A percentile compares a stretch with the other conserved stretches of the same genome.
These are phyloP conservation scores for Phytophthora quininea DNA, from an alignment of 352 stramenopile species.

Conservation along the genomic window DNA sequence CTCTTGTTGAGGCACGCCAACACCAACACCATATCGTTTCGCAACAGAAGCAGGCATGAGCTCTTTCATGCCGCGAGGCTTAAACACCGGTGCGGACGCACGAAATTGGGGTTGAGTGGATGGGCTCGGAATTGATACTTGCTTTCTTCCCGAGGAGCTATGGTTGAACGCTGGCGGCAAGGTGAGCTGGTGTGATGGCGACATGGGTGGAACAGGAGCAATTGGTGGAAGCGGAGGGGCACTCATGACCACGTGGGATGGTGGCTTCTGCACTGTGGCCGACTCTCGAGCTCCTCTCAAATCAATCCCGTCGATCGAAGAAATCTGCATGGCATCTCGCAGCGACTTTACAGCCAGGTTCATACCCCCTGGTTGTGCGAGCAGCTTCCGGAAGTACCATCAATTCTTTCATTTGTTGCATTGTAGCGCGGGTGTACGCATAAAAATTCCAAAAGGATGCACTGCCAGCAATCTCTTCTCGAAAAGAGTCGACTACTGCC, in stretches of 20 bases:
- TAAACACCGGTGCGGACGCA: conserved; percentile 20
- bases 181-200: conserved; percentile 11
- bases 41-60: conserved; percentile 50
- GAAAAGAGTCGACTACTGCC: conserved; percentile 26
- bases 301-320: background rate
- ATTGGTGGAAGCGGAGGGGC: conserved; percentile 7
- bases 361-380: conserved; percentile 11
- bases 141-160: background rate
- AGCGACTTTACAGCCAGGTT: conserved; percentile 21
- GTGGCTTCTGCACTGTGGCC: background rate
- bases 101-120: conserved; percentile 8
- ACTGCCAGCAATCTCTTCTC: conserved; percentile 19
- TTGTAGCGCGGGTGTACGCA: conserved; percentile 30
- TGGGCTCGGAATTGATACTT: background rate
- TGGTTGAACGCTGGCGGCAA: background rate
- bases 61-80: conserved; percentile 28
- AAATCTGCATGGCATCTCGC: conserved; percentile 26
- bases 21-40: conserved; percentile 39
- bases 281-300: background rate
- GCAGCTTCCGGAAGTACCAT: conserved; percentile 26
- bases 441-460: conserved; percentile 42
- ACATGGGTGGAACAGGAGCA: conserved; percentile 3
- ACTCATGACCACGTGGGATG: conserved; percentile 1
- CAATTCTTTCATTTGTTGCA: conserved; percentile 40
- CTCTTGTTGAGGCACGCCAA: conserved; percentile 24